These are phyloP conservation scores for Mycena sanguinolenta DNA, from an alignment of 768 basidiomycete species.

Conservation along the genomic window DNA sequence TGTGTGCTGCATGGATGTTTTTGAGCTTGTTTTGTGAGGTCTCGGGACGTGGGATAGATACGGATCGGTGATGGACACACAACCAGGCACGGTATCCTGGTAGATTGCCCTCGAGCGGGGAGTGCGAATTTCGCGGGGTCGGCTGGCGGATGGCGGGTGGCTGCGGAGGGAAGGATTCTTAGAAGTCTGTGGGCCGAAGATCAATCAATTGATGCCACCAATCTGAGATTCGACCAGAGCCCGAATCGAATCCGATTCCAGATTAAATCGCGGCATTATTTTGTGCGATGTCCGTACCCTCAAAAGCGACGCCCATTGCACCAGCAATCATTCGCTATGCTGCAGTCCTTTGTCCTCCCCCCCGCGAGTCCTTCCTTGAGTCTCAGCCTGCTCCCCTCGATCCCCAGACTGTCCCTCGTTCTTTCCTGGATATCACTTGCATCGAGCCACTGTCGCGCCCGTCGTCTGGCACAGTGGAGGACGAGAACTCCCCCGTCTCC, in stretches of 20 bases:
- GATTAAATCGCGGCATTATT: conserved; percentile 14
- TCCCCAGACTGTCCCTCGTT: conserved; percentile 29
- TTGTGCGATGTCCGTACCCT: not conserved
- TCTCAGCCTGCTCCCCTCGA: conserved; percentile 35
- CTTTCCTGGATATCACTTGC: conserved; percentile 42
- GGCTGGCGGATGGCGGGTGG: conserved; percentile 28
- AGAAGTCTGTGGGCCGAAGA: not conserved
- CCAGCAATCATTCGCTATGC: conserved; percentile 14
- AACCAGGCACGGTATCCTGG: conserved; percentile 5
- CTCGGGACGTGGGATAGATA: no score
- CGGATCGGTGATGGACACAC: not conserved
- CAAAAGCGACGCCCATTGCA: conserved; percentile 22
- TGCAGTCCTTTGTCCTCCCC: conserved; percentile 20
- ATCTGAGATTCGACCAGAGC: not conserved
- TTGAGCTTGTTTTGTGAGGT: no score
- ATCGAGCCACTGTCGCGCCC: conserved; percentile 44
- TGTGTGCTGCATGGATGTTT: no score
- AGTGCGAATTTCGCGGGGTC: conserved; percentile 22
- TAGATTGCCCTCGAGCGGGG: no score
- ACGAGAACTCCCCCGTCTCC: conserved; percentile 49
- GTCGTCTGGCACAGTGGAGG: conserved; percentile 52
- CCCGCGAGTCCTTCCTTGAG: conserved; percentile 42
- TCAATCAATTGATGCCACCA: conserved; percentile 7
- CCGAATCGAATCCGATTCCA: not conserved
- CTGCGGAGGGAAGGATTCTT: not conserved